Evolutionary conservation across 176 grass and related monocot genomes (phyloP).

Genomic region (Oryza coarctata): DNA sequence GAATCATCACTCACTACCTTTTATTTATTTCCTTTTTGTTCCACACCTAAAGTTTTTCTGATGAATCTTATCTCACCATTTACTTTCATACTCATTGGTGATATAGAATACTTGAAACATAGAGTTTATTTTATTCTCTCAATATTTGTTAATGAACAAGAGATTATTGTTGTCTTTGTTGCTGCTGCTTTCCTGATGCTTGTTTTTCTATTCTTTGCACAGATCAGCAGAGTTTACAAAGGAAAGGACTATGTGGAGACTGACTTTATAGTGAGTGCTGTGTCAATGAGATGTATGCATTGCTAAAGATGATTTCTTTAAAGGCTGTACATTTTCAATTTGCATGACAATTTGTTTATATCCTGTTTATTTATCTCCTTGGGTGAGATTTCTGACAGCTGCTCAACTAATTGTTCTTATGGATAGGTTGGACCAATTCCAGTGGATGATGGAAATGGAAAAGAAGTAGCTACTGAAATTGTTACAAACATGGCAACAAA

Average conservation of each 20-base stretch:
- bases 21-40: slow-evolving; percentile 6
- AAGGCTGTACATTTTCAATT: slow-evolving; percentile 12
- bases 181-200: slow-evolving; percentile 3
- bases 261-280: slow-evolving; percentile 73
- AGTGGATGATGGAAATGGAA: slow-evolving; percentile 72
- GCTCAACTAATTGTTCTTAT: slow-evolving; percentile 25
- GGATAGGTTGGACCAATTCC: slow-evolving; percentile 86
- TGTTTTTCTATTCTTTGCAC: slow-evolving; percentile 20
- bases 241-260: slow-evolving; percentile 86
- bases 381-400: slow-evolving; percentile 26
- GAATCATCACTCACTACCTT: slow-evolving; percentile 1
- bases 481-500: slow-evolving; percentile 73
- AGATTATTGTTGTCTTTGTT: neutral
- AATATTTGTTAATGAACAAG: neutral
- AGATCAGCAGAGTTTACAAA: slow-evolving; percentile 88
- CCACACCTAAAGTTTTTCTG: neutral
- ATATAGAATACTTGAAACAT: neutral
- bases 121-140: slow-evolving; percentile 2
- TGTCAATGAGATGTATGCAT: slow-evolving; percentile 26
- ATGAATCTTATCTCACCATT: neutral
- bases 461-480: slow-evolving; percentile 84
- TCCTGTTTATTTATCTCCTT: neutral
- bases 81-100: too few relatives aligned
- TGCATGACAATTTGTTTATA: slow-evolving; percentile 16
- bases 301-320: slow-evolving; percentile 15